Percentiles rank a stretch among this genome's conserved stretches.
These are phyloP conservation scores for Xylariaceae sp. DNA, from an alignment of 2,329 filamentous ascomycete genomes.

Conservation along the genomic window DNA sequence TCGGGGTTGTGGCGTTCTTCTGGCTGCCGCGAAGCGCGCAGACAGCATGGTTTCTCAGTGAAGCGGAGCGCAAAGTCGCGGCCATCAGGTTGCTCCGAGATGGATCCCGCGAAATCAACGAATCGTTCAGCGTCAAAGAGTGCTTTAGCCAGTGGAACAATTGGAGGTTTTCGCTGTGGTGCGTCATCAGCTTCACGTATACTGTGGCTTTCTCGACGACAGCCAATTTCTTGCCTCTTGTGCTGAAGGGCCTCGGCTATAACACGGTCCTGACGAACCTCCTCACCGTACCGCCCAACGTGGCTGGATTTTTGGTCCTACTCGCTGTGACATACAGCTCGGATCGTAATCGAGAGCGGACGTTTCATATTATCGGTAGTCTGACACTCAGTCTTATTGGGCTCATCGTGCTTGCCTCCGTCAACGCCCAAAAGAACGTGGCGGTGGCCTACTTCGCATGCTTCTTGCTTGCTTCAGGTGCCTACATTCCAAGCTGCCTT, in stretches of 20 bases:
- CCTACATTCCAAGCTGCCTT: constrained; percentile 43
- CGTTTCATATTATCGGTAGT: constrained; percentile 38
- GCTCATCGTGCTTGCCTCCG: constrained; percentile 38
- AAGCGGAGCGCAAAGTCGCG: constrained; percentile 38
- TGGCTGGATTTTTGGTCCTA: constrained; percentile 41
- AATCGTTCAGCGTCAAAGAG: constrained; percentile 34
- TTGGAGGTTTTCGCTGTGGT: constrained; percentile 34
- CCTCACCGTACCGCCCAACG: constrained; percentile 44
- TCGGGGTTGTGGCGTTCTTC: constrained; percentile 3
- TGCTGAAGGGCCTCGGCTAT: constrained; percentile 40
- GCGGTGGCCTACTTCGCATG: constrained; percentile 45
- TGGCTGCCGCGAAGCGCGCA: constrained; percentile 14
- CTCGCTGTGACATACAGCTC: constrained; percentile 39
- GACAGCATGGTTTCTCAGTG: constrained; percentile 41
- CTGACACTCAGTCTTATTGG: constrained; percentile 34
- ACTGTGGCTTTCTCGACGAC: constrained; percentile 38
- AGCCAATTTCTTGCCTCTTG: constrained; percentile 44
- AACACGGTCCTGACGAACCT: constrained; percentile 42
- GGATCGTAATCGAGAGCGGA: constrained; percentile 40
- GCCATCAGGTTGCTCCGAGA: constrained; percentile 40
- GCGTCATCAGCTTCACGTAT: constrained; percentile 42
- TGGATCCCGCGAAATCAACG: constrained; percentile 33
- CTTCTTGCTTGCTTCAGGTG: constrained; percentile 40
- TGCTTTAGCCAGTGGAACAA: constrained; percentile 39
- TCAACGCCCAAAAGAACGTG: constrained; percentile 37